Conservation (phyloP, 768 basidiomycete genomes). For the Polyporus arcularius region DNA sequence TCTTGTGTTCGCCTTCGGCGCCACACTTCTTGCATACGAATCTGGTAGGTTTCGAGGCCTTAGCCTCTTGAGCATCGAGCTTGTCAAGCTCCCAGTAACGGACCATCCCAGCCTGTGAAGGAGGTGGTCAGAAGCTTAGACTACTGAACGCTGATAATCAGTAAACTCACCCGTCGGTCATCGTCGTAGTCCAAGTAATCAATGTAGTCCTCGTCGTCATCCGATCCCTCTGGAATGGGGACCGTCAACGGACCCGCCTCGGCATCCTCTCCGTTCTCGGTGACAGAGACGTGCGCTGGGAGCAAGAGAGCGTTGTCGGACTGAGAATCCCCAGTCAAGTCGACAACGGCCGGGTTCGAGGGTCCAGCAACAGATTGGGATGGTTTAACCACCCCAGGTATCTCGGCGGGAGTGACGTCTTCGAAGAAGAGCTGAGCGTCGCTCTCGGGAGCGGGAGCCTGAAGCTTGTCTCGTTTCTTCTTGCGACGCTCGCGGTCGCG, state of each 20-base stretch:
- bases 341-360: neutral
- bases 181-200: constrained; percentile 76
- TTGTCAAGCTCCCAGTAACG: constrained; percentile 64
- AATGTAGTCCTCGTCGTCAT: constrained; percentile 63
- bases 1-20: constrained; percentile 69
- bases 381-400: constrained; percentile 30
- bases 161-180: constrained; percentile 51
- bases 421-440: constrained; percentile 45
- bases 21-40: constrained; percentile 79
- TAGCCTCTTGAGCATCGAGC: constrained; percentile 43
- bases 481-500: constrained; percentile 10
- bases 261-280: constrained; percentile 14
- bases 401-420: constrained; percentile 44
- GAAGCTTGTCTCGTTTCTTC: neutral
- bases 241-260: constrained; percentile 47
- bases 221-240: constrained; percentile 42
- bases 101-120: constrained; percentile 35
- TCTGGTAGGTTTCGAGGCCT: constrained; percentile 28
- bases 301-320: constrained; percentile 44
- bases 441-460: neutral
- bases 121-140: neutral
- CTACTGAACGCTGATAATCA: no score
- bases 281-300: constrained; percentile 69
- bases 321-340: constrained; percentile 10
- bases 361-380: constrained; percentile 15